Base-by-base conservation (phyloP, 2,329 filamentous ascomycete genomes). In the Diaporthe ilicicola region DNA sequence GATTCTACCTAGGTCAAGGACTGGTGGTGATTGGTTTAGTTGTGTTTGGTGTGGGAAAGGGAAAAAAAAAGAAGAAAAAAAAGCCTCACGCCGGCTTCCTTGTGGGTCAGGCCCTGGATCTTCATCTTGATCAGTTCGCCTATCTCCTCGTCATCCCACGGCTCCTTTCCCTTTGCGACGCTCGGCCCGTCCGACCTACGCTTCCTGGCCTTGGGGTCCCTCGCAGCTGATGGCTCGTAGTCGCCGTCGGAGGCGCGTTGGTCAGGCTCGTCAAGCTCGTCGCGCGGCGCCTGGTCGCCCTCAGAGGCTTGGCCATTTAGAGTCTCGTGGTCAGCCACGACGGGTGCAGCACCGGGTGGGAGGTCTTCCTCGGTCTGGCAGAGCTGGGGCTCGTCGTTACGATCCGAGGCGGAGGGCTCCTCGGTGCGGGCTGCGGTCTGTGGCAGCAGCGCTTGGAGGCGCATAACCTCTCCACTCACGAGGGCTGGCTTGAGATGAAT, bases 81-180 rank as follows among this genome's bases (percentile, higher is more conserved):
- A n/a, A n/a, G n/a, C n/a, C 69, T 32, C 46, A 71, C 70, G 3
- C 48, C 65, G 17, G 39, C 27, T 15, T 56, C 56, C 48, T 50
- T 50, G 12, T 71, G 65, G 9, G 66, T 64, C 15, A 56, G 22
- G 2, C 70, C 66, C 24, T 39, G 22, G 12, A 12, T 27, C 66
- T 54, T 69, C 13, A 62, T 29, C 39, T 37, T 12, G 39, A 71
- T 34, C 55, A 71, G 19, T 29, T 13, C 24, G 29, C 29, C 19
- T 32, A 71, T 59, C n/a, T 69, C 70, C 17, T 64, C 66, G 13
- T 71, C 70, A 2, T 7, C 39, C 70, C 70, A 71, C 39, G 69
- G 15, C 22, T 32, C 44, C n/a, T 54, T 71, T 17, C 10, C 37
- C 1, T 56, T 64, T 2, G 42, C 37, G 22, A 19, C 50, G 8